Conservation (phyloP, 1,284 basidiomycete species). For the Tilletiopsis washingtonensis region DNA sequence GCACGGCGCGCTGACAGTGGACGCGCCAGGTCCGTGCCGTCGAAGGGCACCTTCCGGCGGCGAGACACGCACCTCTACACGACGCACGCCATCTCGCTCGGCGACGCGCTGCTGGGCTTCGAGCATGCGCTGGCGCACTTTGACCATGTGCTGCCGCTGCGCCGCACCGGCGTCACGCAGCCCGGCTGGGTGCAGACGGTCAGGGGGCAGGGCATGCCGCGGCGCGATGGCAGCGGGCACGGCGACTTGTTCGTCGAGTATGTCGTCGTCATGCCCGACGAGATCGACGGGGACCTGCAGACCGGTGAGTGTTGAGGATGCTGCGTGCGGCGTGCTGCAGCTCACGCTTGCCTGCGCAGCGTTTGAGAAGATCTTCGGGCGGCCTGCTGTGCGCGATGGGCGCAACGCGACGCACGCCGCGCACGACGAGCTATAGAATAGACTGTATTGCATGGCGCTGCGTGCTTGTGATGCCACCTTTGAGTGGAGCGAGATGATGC, state of each 20-base stretch:
- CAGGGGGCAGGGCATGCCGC: conserved; percentile 39
- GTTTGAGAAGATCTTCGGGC: not conserved
- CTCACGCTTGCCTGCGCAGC: conserved; percentile 1
- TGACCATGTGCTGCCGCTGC: conserved; percentile 27
- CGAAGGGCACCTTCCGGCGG: conserved; percentile 21
- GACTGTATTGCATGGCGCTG: too few species aligned
- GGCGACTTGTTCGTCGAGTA: conserved; percentile 44
- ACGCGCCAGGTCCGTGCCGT: not conserved
- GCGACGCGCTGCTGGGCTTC: conserved; percentile 43
- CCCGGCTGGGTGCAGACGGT: conserved; percentile 31
- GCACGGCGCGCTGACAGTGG: too few species aligned
- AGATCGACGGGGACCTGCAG: conserved; percentile 20
- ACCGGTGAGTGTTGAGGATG: conserved; percentile 14
- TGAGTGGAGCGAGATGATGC: too few species aligned
- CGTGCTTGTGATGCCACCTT: too few species aligned
- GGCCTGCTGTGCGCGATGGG: not conserved
- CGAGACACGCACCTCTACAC: conserved; percentile 36
- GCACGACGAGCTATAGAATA: not conserved
- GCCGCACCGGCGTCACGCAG: conserved; percentile 34
- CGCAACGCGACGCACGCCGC: not conserved
- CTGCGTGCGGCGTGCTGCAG: conserved; percentile 5
- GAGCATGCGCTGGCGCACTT: conserved; percentile 35
- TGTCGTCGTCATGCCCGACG: conserved; percentile 21
- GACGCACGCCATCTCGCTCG: conserved; percentile 31
- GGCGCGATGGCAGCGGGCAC: conserved; percentile 18